Evolutionary conservation across 345 rosid species (phyloP), one percentile per base, ranked within the genome.

Genomic region (Balakata baccata): DNA sequence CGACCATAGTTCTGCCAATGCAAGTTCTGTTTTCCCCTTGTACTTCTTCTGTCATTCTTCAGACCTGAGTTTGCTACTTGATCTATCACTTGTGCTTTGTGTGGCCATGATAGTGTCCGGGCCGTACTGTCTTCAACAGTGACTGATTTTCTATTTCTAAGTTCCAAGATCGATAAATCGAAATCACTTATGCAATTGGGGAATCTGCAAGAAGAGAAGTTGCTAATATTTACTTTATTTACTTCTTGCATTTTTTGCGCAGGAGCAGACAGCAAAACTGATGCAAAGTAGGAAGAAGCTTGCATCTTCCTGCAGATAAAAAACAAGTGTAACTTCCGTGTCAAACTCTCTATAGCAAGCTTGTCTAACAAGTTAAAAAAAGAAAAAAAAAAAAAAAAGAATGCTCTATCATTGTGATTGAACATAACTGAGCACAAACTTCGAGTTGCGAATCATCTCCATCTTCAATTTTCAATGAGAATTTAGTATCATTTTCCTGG

Each of bases 121-220:
- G 69, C 56, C 73, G 75, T 68, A 22, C 11, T 57, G 57, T 77
- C 84, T 77, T 85, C 86, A n/a, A 41, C 43, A 51, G 47, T 63
- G 7, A 56, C 70, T 75, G 79, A 29, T 52, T 73, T 74, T 60
- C 74, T 75, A 38, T 80, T 86, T 71, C 81, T 76, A 16, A 75
- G 77, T 46, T 86, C 89, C 74, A 76, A 56, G 54, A 81, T 65
- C 69, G 88, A 84, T 52, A 84, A 66, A 79, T 83, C 82, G 23
- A 89, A 80, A 25, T 82, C 79, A 66, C 81, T 67, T 17, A 82
- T 46, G 14, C 85, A 78, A 82, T 79, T 68, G 8, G 73, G 70
- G 25, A 82, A 71, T 80, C 79, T 70, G 41, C 75, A 59, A 3
- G 86, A 76, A 58, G 80, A 51, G 68, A 71, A 76, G 49, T 71